Evolutionary conservation across 306 rosid genomes (phyloP).

Genomic region (Dicorynia guianensis): DNA sequence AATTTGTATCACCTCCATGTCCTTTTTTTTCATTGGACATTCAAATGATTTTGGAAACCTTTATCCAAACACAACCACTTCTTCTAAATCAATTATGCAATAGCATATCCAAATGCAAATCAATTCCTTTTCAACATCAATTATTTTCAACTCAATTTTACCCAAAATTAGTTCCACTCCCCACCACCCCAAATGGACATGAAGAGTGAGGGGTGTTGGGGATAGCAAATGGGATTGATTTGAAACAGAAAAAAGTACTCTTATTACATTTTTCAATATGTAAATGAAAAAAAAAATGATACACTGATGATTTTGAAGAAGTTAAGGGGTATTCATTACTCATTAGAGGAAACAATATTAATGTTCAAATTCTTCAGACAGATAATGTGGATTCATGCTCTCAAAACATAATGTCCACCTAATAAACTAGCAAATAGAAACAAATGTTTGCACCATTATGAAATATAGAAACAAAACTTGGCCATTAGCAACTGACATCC

Average conservation of each 20-base stretch:
- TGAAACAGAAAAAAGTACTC: not conserved
- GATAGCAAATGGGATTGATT: not conserved
- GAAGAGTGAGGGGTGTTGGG: not conserved
- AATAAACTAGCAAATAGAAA: constrained; percentile 13
- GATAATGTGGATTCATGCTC: not conserved
- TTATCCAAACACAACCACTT: too few species aligned
- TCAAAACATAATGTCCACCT: constrained; percentile 4
- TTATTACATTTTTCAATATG: not conserved
- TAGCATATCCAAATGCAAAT: too few species aligned
- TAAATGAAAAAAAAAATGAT: constrained; percentile 4
- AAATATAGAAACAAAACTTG: not conserved
- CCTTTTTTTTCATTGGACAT: too few species aligned
- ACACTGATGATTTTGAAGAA: not conserved
- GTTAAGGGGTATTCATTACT: not conserved
- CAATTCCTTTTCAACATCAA: too few species aligned
- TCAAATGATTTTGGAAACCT: too few species aligned
- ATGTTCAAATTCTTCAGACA: constrained; percentile 19
- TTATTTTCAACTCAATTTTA: too few species aligned
- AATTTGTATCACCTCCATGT: too few species aligned
- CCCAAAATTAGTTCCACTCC: too few species aligned
- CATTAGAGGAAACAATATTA: not conserved
- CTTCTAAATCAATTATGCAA: too few species aligned
- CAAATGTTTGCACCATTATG: not conserved
- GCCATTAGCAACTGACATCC: constrained; percentile 14
- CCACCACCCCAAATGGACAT: too few species aligned